Evolutionary conservation across 2,329 filamentous ascomycete species (phyloP), one percentile per base, ranked within the genome.

Genomic region (Gyromitra esculenta): DNA sequence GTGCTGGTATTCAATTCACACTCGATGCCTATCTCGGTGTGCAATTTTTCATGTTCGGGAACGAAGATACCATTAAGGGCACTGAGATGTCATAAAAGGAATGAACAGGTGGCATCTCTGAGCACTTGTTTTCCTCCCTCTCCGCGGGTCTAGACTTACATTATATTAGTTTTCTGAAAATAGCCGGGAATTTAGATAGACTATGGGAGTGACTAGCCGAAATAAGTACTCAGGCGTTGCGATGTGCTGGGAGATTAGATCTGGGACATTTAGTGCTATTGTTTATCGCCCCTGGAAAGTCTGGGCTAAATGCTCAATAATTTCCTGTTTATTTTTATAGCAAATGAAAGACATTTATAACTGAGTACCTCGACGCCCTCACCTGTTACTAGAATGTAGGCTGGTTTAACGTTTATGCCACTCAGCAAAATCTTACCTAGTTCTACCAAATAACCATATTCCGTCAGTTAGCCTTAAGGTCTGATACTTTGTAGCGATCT

Each of bases 1-100:
- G 92, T 82, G 93, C 91, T 79, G 86, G 93, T 71, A 94, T 96
- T 84, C 92, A 96, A 85, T 91, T 92, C 21, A 85, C 85, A 25
- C 95, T 93, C 84, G 92, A 96, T 84, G 84, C 86, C 63, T 90
- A 92, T 78, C 86, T 96, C 59, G 92, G 92, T 1, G 83, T 91
- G 15, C 92, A 96, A 82, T 95, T 92, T 83, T 87, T 88, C 81
- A 85, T 91, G 84, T 94, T 91, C 82, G 90, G 90, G 9, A 85
- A 87, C 64, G 87, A 87, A 4, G 85, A 83, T 43, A 78, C 81
- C 8, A 52, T 35, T 11, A 70, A 76, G 43, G 71, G 70, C 8
- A 41, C 68, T 25, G 68, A 73, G 9, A 70, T 73, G 70, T 59
- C 72, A 4, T 56, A 50, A 64, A 50, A 37, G 5, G 8, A 11